Evolutionary conservation across 139 green algal species (phyloP).

Genomic region (Chlamydomonas applanata): DNA sequence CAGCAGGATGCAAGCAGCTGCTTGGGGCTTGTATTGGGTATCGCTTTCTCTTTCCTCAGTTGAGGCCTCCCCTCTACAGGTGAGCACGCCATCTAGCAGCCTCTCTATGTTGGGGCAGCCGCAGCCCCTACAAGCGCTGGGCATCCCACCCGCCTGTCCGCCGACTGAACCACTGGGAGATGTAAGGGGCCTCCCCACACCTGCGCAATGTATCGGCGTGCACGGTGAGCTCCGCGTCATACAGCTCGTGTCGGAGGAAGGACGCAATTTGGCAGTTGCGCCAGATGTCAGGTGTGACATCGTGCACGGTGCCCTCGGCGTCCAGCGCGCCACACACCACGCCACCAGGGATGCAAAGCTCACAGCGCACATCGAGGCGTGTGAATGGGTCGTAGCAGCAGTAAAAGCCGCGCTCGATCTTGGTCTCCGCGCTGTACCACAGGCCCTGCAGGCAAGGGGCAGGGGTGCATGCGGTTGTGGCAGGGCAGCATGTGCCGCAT

Average conservation of each 20-base stretch:
- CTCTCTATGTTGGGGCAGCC: too few relatives aligned
- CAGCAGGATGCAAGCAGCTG: too few relatives aligned
- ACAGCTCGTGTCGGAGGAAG: slow-evolving; percentile 52
- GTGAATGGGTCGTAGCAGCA: slow-evolving; percentile 65
- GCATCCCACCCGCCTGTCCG: too few relatives aligned
- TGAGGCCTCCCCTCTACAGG: too few relatives aligned
- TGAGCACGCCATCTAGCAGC: too few relatives aligned
- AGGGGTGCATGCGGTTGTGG: neutral
- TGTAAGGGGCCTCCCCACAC: neutral
- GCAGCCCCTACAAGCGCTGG: too few relatives aligned
- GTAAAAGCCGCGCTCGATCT: slow-evolving; percentile 67
- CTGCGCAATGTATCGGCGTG: slow-evolving; percentile 12
- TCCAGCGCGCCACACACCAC: slow-evolving; percentile 46
- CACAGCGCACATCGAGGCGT: slow-evolving; percentile 57
- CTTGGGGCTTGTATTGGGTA: too few relatives aligned
- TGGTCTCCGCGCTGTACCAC: slow-evolving; percentile 32
- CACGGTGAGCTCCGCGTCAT: slow-evolving; percentile 43
- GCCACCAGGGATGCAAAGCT: slow-evolving; percentile 48
- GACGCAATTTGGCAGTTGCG: slow-evolving; percentile 40
- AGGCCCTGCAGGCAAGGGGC: slow-evolving; percentile 32
- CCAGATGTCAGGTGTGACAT: slow-evolving; percentile 38
- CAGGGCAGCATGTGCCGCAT: neutral
- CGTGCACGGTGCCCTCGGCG: slow-evolving; percentile 37
- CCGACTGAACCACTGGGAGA: too few relatives aligned
- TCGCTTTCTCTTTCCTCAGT: too few relatives aligned